These are phyloP conservation scores for Boletus rubropictus DNA, from an alignment of 768 basidiomycete species.

Conservation along the genomic window DNA sequence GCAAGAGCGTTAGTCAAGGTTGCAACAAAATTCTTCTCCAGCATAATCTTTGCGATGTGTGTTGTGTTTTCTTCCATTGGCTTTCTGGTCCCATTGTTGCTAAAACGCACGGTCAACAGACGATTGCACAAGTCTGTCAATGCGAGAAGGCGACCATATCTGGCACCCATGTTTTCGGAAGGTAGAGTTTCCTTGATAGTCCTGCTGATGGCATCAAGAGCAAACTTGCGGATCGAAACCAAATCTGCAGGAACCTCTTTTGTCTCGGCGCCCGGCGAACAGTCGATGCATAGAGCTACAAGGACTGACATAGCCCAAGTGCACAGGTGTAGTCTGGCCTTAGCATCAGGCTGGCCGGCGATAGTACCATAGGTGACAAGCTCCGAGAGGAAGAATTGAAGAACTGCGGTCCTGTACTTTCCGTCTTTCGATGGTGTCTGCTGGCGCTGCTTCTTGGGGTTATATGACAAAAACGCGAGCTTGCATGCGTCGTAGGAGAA, in stretches of 20 bases:
- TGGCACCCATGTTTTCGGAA: constrained; percentile 57
- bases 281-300: constrained; percentile 91
- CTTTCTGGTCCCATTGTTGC: constrained; percentile 42
- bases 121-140: constrained; percentile 84
- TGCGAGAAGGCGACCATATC: constrained; percentile 85
- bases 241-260: constrained; percentile 79
- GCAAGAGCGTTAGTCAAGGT: constrained; percentile 82
- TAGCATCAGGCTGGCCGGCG: constrained; percentile 51
- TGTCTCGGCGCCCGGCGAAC: constrained; percentile 51
- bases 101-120: constrained; percentile 75
- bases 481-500: constrained; percentile 95
- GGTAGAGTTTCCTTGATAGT: constrained; percentile 74
- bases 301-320: constrained; percentile 88
- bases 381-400: constrained; percentile 79
- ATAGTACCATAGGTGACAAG: constrained; percentile 75
- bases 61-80: constrained; percentile 71
- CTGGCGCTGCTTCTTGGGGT: constrained; percentile 51
- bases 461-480: constrained; percentile 74
- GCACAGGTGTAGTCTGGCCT: constrained; percentile 57
- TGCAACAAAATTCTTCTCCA: constrained; percentile 94
- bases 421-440: constrained; percentile 63
- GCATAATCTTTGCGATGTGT: constrained; percentile 94
- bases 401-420: constrained; percentile 59
- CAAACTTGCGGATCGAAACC: constrained; percentile 84
- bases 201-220: constrained; percentile 83